A percentile compares a stretch with the other conserved stretches of the same genome.
Evolutionary conservation across 306 rosid species (phyloP).

Genomic region (Lathyrus sativus): DNA sequence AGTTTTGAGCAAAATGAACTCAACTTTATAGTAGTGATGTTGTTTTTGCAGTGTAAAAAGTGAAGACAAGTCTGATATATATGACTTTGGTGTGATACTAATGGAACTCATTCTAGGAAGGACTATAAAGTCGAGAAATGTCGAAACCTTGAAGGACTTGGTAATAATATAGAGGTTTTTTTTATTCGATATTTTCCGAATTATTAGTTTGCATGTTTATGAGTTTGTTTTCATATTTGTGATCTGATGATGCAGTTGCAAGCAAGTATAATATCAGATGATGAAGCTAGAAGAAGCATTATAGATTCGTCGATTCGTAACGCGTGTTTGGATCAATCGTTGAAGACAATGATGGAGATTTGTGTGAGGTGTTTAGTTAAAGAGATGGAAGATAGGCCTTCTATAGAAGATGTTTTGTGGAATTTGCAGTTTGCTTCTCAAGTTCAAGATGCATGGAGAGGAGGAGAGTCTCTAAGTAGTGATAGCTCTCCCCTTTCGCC

Average conservation of each 20-base stretch:
- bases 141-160: conserved; percentile 57
- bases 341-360: conserved; percentile 93
- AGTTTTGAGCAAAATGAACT: conserved; percentile 25
- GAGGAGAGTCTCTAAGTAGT: conserved; percentile 69
- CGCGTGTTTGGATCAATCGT: conserved; percentile 70
- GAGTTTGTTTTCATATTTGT: neutral
- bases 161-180: conserved; percentile 42
- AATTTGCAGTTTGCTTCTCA: conserved; percentile 95
- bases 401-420: conserved; percentile 92
- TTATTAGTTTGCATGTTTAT: neutral
- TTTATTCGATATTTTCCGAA: conserved; percentile 17
- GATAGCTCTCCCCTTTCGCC: conserved; percentile 72
- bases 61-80: conserved; percentile 63
- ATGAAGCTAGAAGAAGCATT: conserved; percentile 63
- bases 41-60: conserved; percentile 48
- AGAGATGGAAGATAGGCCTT: conserved; percentile 70
- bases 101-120: conserved; percentile 84
- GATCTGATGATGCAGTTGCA: conserved; percentile 57
- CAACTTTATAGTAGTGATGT: neutral
- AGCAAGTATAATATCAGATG: conserved; percentile 62
- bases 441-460: conserved; percentile 94
- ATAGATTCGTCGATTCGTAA: conserved; percentile 61
- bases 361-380: conserved; percentile 71
- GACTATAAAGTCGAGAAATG: conserved; percentile 57
- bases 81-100: conserved; percentile 76